A percentile compares a stretch with the other conserved stretches of the same genome.
phyloP scores from a whole-genome alignment of 108 stramenopile species.

The Thalassiosira profunda region DNA sequence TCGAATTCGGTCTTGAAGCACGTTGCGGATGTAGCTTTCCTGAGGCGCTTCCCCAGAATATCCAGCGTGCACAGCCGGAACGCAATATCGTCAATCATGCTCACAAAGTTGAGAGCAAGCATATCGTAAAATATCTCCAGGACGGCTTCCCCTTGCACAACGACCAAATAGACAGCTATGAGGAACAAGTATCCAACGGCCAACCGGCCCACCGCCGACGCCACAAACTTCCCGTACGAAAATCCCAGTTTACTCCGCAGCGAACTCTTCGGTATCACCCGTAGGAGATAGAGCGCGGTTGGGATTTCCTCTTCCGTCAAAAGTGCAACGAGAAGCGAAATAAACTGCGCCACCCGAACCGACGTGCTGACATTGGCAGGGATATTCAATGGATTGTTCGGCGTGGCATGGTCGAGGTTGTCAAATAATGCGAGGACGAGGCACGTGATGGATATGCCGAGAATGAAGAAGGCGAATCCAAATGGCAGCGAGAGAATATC shows the following conservation, averaged over 20 bases:
- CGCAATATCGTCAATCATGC: background rate
- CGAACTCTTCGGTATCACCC: background rate
- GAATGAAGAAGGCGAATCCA: background rate
- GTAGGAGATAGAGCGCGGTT: slow-evolving; percentile 1
- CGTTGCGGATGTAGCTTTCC: background rate
- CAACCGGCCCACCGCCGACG: background rate
- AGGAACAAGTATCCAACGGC: background rate
- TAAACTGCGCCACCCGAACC: slow-evolving; percentile 4
- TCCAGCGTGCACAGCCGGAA: background rate
- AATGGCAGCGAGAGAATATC: background rate
- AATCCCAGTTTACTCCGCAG: background rate
- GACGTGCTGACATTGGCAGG: background rate
- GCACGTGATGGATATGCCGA: background rate
- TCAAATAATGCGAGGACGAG: slow-evolving; percentile 2
- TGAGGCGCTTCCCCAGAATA: background rate
- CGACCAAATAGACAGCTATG: background rate
- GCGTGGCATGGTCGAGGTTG: too few species aligned
- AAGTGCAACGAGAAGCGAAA: slow-evolving; percentile 7
- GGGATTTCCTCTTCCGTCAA: slow-evolving; percentile 25
- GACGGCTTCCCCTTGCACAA: slow-evolving; percentile 6
- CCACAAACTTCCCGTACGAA: slow-evolving; percentile 1
- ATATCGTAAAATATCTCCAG: slow-evolving; percentile 1
- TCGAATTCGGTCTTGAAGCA: background rate
- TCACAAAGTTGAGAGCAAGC: slow-evolving; percentile 2
- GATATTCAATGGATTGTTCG: background rate